Percentiles rank a stretch among this genome's conserved stretches.
These are phyloP conservation scores for Talaromyces wortmannii DNA, from an alignment of 495 filamentous ascomycete genomes.

Conservation along the genomic window DNA sequence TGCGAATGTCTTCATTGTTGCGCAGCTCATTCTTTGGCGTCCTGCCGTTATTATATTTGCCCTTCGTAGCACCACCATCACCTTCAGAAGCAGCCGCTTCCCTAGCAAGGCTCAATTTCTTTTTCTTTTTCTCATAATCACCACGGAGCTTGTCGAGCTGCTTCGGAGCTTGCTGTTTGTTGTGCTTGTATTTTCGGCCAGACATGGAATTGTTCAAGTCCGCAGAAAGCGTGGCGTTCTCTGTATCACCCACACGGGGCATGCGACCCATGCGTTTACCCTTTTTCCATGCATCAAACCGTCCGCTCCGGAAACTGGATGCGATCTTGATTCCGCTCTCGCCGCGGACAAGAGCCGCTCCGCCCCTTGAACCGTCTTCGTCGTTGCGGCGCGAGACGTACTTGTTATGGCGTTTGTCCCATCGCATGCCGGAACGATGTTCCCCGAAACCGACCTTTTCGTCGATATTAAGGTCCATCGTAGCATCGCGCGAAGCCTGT, in stretches of 20 bases:
- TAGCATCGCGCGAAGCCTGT: slow-evolving; percentile 68
- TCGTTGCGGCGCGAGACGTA: slow-evolving; percentile 88
- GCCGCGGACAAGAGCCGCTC: slow-evolving; percentile 70
- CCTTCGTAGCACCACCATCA: slow-evolving; percentile 44
- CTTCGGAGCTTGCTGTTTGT: slow-evolving; percentile 79
- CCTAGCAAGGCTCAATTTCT: slow-evolving; percentile 78
- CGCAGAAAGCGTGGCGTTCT: slow-evolving; percentile 39
- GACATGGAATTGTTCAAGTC: slow-evolving; percentile 22
- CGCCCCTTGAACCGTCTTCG: slow-evolving; percentile 82
- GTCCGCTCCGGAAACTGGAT: slow-evolving; percentile 82
- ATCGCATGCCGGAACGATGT: slow-evolving; percentile 69
- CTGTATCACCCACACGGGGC: slow-evolving; percentile 75
- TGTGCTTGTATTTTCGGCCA: slow-evolving; percentile 66
- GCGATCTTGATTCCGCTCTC: slow-evolving; percentile 96
- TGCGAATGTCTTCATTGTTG: slow-evolving; percentile 76
- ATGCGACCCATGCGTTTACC: slow-evolving; percentile 71
- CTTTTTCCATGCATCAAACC: slow-evolving; percentile 87
- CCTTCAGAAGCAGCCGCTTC: slow-evolving; percentile 53
- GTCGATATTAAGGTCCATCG: slow-evolving; percentile 85
- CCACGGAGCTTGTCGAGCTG: slow-evolving; percentile 82
- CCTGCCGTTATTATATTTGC: slow-evolving; percentile 45
- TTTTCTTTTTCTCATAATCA: slow-evolving; percentile 86
- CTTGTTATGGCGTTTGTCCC: slow-evolving; percentile 96
- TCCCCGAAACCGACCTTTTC: slow-evolving; percentile 73
- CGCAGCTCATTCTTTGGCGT: slow-evolving; percentile 68